Conservation (phyloP, 306 rosid genomes). For the Medicago lupulina region DNA sequence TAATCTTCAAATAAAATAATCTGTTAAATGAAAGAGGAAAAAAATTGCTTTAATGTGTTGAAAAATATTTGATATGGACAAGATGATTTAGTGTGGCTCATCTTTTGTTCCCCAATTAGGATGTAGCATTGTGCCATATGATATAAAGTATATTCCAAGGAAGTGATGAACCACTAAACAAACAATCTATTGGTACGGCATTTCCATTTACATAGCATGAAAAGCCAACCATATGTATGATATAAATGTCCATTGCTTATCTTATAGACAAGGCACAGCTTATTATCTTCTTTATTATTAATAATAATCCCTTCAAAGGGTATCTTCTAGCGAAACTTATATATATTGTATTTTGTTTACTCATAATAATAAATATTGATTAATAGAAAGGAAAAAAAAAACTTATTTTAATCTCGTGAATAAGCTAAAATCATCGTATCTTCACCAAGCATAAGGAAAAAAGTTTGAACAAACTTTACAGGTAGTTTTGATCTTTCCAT, state of each 20-base stretch:
- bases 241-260: neutral
- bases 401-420: no score
- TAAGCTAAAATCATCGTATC: no score
- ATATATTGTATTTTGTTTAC: no score
- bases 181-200: conserved; percentile 37
- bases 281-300: neutral
- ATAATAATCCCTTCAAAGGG: no score
- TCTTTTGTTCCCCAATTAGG: conserved; percentile 44
- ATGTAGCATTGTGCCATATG: conserved; percentile 34
- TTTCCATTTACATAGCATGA: conserved; percentile 24
- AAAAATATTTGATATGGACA: conserved; percentile 35
- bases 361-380: no score
- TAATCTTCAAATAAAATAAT: neutral
- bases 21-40: neutral
- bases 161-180: conserved; percentile 45
- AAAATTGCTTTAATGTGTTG: conserved; percentile 3
- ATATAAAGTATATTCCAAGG: conserved; percentile 31
- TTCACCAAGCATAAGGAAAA: no score
- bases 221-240: conserved; percentile 19
- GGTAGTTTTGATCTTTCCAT: no score
- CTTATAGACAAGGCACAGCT: neutral
- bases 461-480: no score
- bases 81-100: conserved; percentile 31
- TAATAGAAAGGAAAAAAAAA: no score
- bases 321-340: no score